Percentiles rank a stretch among this genome's conserved stretches.
Evolutionary conservation across 176 grass and related monocot species (phyloP).

Genomic region (Hordeum marinum): DNA sequence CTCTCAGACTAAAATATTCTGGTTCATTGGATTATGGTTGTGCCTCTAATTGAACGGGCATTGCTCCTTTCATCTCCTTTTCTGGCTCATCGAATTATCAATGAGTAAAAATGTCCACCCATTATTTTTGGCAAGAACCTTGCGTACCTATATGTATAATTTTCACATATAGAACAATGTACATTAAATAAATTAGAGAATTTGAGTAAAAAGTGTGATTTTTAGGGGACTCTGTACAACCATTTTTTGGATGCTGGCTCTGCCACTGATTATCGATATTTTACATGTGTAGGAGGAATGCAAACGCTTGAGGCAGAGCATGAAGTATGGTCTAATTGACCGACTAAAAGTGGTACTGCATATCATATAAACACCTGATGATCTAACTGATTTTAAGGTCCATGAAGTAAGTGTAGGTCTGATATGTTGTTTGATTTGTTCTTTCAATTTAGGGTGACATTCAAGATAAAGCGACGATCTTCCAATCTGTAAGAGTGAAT

Average conservation of each 20-base stretch:
- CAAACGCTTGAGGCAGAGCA: constrained; percentile 83
- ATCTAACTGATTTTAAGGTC: constrained; percentile 12
- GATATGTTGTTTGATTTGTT: constrained; percentile 27
- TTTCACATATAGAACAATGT: background rate
- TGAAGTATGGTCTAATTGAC: constrained; percentile 68
- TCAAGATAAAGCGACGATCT: constrained; percentile 66
- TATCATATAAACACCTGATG: constrained; percentile 19
- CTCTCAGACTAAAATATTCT: background rate
- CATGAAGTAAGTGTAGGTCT: constrained; percentile 27
- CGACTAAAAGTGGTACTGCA: constrained; percentile 90
- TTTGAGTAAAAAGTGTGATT: background rate
- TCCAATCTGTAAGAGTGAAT: constrained; percentile 82
- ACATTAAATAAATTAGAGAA: background rate
- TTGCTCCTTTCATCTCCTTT: constrained; percentile 6
- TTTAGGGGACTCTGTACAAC: background rate
- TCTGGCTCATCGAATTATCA: constrained; percentile 23
- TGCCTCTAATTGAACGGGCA: background rate
- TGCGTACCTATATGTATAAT: background rate
- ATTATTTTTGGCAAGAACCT: background rate
- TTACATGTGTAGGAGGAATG: constrained; percentile 85
- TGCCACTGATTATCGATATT: background rate
- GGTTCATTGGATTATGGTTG: background rate
- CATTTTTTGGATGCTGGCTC: background rate
- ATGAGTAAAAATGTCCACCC: background rate
- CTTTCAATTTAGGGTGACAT: constrained; percentile 59